Base-by-base conservation (phyloP, 495 filamentous ascomycete species). In the Lepidopterella palustris region DNA sequence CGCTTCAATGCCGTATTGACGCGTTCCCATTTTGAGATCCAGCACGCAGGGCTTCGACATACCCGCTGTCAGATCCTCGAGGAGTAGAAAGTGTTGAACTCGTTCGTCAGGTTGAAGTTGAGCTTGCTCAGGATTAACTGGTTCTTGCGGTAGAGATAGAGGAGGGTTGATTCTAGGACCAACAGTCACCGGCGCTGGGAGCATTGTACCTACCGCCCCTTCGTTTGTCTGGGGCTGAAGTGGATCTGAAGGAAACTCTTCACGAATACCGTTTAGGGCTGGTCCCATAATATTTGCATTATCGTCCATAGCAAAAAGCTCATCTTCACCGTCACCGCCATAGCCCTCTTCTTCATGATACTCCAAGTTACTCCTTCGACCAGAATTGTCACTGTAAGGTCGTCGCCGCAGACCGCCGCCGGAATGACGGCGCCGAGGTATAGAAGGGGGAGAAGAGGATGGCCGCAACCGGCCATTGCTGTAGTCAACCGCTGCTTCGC, bases 21-120 rank as follows among this genome's bases (percentile, higher is more conserved):
- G 84, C n/a, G 93, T 98, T 10, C 93, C 93, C 93, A 98, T 98
- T 72, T 98, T 98, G 59, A 98, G 78, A 72, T 98, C 93, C 65
- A 98, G 85, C 40, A 97, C 93, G 73, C 93, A 97, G 11, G 93
- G 93, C 29, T 87, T 86, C 68, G 88, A 89, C 92, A 98, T 97
- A 31, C 93, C 93, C 5, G 93, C 89, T 2, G 93, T 98, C 27
- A 98, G 81, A 70, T 98, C 93, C 73, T 98, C 93, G n/a, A 98
- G 77, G 0, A 98, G 79, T 6, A 98, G 78, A 72, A 98, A 98
- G 66, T 92, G 92, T 69, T 96, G 88, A 24, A 93, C 87, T 15
- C 92, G 80, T 55, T 87, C 83, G 59, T 85, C 84, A 5, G 74
- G 77, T 48, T 79, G 74, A 23, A 84, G 80, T 62, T 90, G 88